These are phyloP conservation scores for Rubia occidens DNA, from an alignment of 305 asterid species.

Conservation along the genomic window DNA sequence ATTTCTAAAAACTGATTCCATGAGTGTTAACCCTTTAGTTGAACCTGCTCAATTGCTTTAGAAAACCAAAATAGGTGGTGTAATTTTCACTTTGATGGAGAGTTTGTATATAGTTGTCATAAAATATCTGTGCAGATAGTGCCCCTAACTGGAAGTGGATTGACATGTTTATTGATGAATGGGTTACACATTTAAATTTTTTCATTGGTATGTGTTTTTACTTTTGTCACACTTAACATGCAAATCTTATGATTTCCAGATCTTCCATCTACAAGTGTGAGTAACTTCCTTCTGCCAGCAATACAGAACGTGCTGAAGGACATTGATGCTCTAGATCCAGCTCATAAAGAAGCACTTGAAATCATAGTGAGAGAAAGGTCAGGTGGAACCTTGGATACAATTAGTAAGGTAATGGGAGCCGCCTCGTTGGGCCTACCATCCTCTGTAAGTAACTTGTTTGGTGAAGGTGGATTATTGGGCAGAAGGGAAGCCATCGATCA, in stretches of 20 bases:
- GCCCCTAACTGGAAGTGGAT: background rate
- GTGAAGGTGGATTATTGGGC: conserved; percentile 80
- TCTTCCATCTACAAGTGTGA: conserved; percentile 60
- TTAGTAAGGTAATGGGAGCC: conserved; percentile 97
- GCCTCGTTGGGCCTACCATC: conserved; percentile 64
- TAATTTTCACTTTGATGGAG: background rate
- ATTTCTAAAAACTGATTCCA: background rate
- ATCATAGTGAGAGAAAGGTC: conserved; percentile 83
- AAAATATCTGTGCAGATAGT: background rate
- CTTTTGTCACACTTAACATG: background rate
- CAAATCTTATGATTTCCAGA: conserved; percentile 34
- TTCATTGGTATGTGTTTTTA: too few relatives aligned
- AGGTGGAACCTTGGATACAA: conserved; percentile 68
- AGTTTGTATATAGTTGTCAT: background rate
- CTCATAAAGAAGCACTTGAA: conserved; percentile 98
- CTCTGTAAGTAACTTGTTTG: conserved; percentile 80
- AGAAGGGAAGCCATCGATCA: conserved; percentile 54
- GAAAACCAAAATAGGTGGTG: background rate
- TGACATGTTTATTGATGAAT: background rate
- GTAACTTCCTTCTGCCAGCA: conserved; percentile 79
- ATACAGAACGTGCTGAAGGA: conserved; percentile 86
- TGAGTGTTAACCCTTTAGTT: background rate
- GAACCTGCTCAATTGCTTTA: background rate
- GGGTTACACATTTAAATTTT: background rate
- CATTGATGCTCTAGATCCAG: conserved; percentile 88